Evolutionary conservation across 169 alveolate species (phyloP), one percentile per base, ranked within the genome.

Genomic region (Cyclospora cayetanensis): DNA sequence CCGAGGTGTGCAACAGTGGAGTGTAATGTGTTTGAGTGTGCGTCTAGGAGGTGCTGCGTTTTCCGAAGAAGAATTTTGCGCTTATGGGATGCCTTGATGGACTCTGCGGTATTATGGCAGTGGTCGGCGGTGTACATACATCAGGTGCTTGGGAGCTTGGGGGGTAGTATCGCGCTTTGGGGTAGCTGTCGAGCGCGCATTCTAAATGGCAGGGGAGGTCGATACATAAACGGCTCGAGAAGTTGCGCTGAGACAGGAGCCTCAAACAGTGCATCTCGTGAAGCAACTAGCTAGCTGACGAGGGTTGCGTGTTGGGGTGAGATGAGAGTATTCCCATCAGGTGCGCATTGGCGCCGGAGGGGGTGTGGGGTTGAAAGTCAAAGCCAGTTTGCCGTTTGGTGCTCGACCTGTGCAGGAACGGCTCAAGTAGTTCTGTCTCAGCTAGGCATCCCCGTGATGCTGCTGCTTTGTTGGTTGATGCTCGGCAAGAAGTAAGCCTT

Each of bases 341-440:
- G n/a, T n/a, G n/a, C n/a, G n/a, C n/a, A n/a, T n/a, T n/a, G n/a
- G n/a, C n/a, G n/a, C n/a, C n/a, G n/a, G n/a, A n/a, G n/a, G n/a
- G 77, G 77, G 77, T 66, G 1, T 66, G 35, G 43, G 43, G 42
- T 27, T 66, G 0, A 66, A 7, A 27, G 77, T n/a, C n/a, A n/a
- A n/a, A n/a, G n/a, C n/a, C n/a, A n/a, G n/a, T n/a, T n/a, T n/a
- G n/a, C n/a, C n/a, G n/a, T n/a, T n/a, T n/a, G n/a, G n/a, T 2
- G 20, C 4, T 31, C 42, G 35, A 25, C 41, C 5, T 41, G 5
- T n/a, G 27, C 68, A 55, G 91, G 82, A 42, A 91, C 79, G 55
- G 77, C 88, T 90, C 95, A 93, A 55, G 95, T 93, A 29, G 91
- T 93, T 43, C 90, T 93, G 41, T 91, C 90, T 37, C 95, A 93